A percentile compares a stretch with the other conserved stretches of the same genome.
Conservation (phyloP, 345 rosid species). For the Crucihimalaya himalaica region DNA sequence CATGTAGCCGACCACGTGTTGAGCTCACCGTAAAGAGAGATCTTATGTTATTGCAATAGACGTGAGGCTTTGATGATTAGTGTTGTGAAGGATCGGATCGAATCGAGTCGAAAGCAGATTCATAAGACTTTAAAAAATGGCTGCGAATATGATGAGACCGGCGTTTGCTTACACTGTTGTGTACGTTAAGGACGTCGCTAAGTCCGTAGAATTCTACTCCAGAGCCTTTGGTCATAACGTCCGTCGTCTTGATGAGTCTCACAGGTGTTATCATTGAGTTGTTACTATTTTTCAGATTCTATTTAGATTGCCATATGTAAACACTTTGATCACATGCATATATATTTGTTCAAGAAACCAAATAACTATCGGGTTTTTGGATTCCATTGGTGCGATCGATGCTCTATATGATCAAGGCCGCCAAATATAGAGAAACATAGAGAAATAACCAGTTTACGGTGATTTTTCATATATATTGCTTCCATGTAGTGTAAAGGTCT, state of each 20-base stretch:
- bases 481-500: not conserved
- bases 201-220: constrained; percentile 69
- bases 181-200: constrained; percentile 71
- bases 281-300: not conserved
- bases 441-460: too few relatives aligned
- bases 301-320: not conserved
- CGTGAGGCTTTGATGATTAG: not conserved
- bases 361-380: not conserved
- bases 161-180: constrained; percentile 62
- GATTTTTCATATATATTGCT: not conserved
- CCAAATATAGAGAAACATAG: too few relatives aligned
- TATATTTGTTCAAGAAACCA: not conserved
- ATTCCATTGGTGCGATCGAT: not conserved
- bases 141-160: constrained; percentile 49
- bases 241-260: constrained; percentile 72
- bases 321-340: too few relatives aligned
- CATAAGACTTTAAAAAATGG: constrained; percentile 36
- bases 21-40: constrained; percentile 29
- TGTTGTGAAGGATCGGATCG: not conserved
- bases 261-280: constrained; percentile 43
- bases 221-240: constrained; percentile 72
- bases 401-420: not conserved
- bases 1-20: constrained; percentile 36
- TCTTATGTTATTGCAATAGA: constrained; percentile 14
- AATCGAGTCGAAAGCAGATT: not conserved